A percentile compares a stretch with the other conserved stretches of the same genome.
These are phyloP conservation scores for Ophiobolus disseminans DNA, from an alignment of 2,329 filamentous ascomycete genomes.

Conservation along the genomic window DNA sequence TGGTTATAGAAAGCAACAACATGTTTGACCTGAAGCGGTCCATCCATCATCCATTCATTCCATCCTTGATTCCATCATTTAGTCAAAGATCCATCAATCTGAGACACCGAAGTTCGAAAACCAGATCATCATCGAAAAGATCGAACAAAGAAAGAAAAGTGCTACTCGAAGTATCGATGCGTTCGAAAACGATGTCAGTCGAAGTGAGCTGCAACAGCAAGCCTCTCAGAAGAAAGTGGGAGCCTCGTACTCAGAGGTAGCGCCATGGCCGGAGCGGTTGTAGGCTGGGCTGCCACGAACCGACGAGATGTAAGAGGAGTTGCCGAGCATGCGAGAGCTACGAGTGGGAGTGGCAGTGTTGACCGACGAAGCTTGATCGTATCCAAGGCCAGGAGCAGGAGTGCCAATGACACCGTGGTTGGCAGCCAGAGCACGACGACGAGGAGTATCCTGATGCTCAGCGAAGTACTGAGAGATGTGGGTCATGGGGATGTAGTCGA, in stretches of 20 bases:
- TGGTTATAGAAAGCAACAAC: conserved; percentile 14
- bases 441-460: conserved; percentile 13
- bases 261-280: conserved; percentile 9
- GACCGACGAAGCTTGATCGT: conserved; percentile 5
- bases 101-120: conserved; percentile 13
- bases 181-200: neutral
- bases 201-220: conserved; percentile 4
- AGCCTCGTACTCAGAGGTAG: conserved; percentile 7
- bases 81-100: conserved; percentile 24
- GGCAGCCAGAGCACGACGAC: conserved; percentile 10
- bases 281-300: conserved; percentile 10
- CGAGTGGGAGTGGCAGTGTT: conserved; percentile 20
- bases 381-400: conserved; percentile 17
- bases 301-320: conserved; percentile 15
- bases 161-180: neutral
- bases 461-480: conserved; percentile 29
- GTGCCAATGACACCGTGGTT: conserved; percentile 35
- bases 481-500: conserved; percentile 37
- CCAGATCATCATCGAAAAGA: conserved; percentile 17
- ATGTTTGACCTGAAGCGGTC: conserved; percentile 10
- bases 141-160: conserved; percentile 15
- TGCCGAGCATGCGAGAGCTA: conserved; percentile 13
- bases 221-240: conserved; percentile 20
- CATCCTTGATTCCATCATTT: conserved; percentile 20
- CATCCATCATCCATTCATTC: conserved; percentile 2